Evolutionary conservation across 139 green algal genomes (phyloP).

Genomic region (Chlamydomonas sp.): DNA sequence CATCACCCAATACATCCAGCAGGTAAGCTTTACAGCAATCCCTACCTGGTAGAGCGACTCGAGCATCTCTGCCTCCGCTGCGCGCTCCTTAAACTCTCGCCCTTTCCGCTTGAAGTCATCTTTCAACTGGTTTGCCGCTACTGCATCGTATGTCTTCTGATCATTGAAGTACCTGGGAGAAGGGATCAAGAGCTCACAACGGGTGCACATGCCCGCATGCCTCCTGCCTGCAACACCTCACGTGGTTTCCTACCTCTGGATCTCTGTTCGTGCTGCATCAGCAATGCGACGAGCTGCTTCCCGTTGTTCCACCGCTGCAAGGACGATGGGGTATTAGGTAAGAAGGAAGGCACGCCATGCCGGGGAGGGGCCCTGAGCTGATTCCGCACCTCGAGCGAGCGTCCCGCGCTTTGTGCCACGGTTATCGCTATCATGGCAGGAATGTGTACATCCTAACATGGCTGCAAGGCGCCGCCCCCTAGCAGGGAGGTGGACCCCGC

Average conservation of each 20-base stretch:
- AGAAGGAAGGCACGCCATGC: background rate
- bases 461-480: too few relatives aligned
- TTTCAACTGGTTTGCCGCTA: slow-evolving; percentile 45
- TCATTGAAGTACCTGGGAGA: slow-evolving; percentile 64
- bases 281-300: slow-evolving; percentile 52
- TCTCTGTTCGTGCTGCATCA: slow-evolving; percentile 45
- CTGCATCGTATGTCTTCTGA: slow-evolving; percentile 51
- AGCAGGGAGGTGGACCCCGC: too few relatives aligned
- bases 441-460: too few relatives aligned
- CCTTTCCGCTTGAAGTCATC: slow-evolving; percentile 63
- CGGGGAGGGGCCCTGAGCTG: background rate
- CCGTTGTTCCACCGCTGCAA: slow-evolving; percentile 60
- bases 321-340: background rate
- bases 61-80: slow-evolving; percentile 57
- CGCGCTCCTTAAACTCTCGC: slow-evolving; percentile 57
- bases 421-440: slow-evolving; percentile 37
- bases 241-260: slow-evolving; percentile 50
- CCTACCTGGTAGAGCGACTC: slow-evolving; percentile 68
- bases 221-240: background rate
- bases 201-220: background rate
- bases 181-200: background rate
- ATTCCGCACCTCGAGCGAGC: slow-evolving; percentile 28
- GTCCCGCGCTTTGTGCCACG: slow-evolving; percentile 13
- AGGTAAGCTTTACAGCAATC: background rate
- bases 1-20: background rate